A percentile compares a stretch with the other conserved stretches of the same genome.
These are phyloP conservation scores for Synchytrium microbalum DNA, from an alignment of 371 early-diverging fungal genomes.

Conservation along the genomic window DNA sequence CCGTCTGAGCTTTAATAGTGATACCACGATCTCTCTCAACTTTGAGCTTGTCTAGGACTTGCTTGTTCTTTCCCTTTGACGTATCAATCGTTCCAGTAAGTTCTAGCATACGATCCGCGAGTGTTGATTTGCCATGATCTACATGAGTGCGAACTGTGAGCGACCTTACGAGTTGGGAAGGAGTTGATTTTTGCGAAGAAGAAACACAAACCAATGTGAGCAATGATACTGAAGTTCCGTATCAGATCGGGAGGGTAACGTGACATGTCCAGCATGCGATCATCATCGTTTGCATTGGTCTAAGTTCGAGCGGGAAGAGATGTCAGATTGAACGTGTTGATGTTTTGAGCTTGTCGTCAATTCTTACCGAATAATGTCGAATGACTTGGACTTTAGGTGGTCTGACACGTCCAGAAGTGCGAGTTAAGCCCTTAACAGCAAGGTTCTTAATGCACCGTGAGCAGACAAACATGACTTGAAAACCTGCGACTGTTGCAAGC, in stretches of 20 bases:
- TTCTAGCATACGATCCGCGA: constrained; percentile 84
- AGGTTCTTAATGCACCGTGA: too few species aligned
- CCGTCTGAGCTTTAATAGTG: constrained; percentile 94
- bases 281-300: too few species aligned
- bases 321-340: too few species aligned
- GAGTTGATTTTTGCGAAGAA: background rate
- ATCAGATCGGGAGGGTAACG: constrained; percentile 69
- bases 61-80: constrained; percentile 60
- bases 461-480: too few species aligned
- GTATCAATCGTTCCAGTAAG: constrained; percentile 68
- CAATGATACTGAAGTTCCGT: constrained; percentile 94
- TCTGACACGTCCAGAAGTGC: too few species aligned
- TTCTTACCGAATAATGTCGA: too few species aligned
- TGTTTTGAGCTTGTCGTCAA: too few species aligned
- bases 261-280: constrained; percentile 19
- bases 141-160: constrained; percentile 8
- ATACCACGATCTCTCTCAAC: constrained; percentile 95
- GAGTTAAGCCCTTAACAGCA: too few species aligned
- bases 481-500: too few species aligned
- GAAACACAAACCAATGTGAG: constrained; percentile 70
- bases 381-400: too few species aligned
- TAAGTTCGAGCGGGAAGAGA: too few species aligned
- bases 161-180: background rate
- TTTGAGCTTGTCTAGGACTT: constrained; percentile 88
- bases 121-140: constrained; percentile 93